Base-by-base conservation (phyloP, 2,329 filamentous ascomycete species). In the Epichloe sp. region DNA sequence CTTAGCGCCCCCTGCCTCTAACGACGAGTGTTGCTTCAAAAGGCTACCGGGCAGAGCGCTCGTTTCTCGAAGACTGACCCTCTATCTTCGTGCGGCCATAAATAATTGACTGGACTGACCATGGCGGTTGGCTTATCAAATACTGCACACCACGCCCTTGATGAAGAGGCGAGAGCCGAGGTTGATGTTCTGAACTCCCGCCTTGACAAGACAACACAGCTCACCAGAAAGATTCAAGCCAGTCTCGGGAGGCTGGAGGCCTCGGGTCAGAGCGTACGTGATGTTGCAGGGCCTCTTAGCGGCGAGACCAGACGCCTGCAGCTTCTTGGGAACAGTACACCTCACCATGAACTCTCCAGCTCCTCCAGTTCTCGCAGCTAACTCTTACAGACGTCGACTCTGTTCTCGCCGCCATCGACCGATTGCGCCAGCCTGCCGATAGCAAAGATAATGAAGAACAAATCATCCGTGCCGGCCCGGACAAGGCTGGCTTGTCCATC, bases 141-240 rank as follows among this genome's bases (percentile, higher is more conserved):
- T 50, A 66, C 64, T 55, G 70, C 72, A 50, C 73, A 77, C 60
- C 63, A 63, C 44, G 73, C 76, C 35, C 70, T 76, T 48, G 82
- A 85, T 60, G 82, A 85, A 63, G 81, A 85, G 67, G 79, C 81
- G 44, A 74, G 80, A 52, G 82, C 82, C 44, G 82, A 85, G 65
- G 82, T 86, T 50, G 82, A 86, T 57, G 82, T 85, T 34, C 71
- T 86, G 46, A 84, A 83, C 59, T 85, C 81, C 50, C 75, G 82
- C 40, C 80, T 97, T 55, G 88, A 94, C 60, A 97, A 95, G 77
- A 94, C 94, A 59, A 85, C 89, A 54, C 82, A 88, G 63, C 78
- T 97, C 65, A 95, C 89, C 35, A 95, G 93, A 73, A 95, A 95
- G 74, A 96, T 98, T 51, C 86, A 95, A 68, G 85, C 86, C 31